Evolutionary conservation across 805 yeast genomes (phyloP).

Genomic region (Metschnikowia proteae): DNA sequence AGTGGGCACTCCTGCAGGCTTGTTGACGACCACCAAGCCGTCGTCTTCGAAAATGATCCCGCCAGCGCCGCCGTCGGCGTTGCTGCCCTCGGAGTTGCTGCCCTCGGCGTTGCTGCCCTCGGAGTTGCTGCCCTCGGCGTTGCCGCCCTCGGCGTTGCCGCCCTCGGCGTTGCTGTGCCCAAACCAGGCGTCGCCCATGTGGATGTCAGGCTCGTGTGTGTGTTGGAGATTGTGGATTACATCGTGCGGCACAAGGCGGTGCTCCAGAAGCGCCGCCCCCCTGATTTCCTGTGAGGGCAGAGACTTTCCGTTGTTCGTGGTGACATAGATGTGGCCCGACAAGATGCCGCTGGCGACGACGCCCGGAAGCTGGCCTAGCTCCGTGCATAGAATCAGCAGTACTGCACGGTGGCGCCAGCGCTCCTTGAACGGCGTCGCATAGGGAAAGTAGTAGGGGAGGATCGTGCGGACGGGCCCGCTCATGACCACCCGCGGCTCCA

Average conservation of each 20-base stretch:
- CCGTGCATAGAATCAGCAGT: constrained; percentile 28
- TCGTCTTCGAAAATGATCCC: constrained; percentile 34
- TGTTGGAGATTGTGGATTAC: constrained; percentile 32
- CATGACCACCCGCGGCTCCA: constrained; percentile 8
- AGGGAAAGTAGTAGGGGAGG: constrained; percentile 30
- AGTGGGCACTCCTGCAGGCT: constrained; percentile 53
- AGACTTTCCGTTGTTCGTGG: constrained; percentile 13
- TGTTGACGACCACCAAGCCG: constrained; percentile 41
- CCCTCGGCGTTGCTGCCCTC: no score
- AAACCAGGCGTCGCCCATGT: constrained; percentile 22
- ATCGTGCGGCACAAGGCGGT: constrained; percentile 22
- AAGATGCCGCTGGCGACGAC: constrained; percentile 25
- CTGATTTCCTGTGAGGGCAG: constrained; percentile 4
- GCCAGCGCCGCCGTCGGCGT: neutral
- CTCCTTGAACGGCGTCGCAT: constrained; percentile 32
- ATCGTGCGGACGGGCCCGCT: constrained; percentile 36
- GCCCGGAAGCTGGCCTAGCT: constrained; percentile 31
- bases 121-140: no score
- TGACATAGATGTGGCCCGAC: constrained; percentile 24
- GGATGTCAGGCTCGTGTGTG: constrained; percentile 41
- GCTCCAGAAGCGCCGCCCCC: constrained; percentile 2
- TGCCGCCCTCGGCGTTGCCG: no score
- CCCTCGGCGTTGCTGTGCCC: no score
- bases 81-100: no score
- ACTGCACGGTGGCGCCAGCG: constrained; percentile 37